phyloP scores from a whole-genome alignment of 495 filamentous ascomycete genomes.

The Staphylotrichum longicolle region DNA sequence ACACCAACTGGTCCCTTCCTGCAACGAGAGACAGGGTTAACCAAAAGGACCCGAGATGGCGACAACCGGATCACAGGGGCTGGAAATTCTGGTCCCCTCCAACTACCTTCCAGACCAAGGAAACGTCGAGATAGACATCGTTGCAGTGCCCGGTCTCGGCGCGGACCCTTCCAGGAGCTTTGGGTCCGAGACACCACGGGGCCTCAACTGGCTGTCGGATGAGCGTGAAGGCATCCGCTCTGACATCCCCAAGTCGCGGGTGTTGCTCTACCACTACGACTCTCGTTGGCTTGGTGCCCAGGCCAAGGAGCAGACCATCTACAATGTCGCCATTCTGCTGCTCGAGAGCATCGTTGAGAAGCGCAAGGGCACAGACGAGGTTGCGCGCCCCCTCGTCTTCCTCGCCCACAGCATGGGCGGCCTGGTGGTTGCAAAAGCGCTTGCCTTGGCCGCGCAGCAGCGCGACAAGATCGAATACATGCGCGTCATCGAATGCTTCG shows the following conservation, averaged over 20 bases:
- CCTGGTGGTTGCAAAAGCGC: neutral
- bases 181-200: neutral
- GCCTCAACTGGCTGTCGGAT: neutral
- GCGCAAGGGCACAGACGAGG: neutral
- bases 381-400: neutral
- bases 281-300: slow-evolving; percentile 1
- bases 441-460: slow-evolving; percentile 1
- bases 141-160: neutral
- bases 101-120: neutral
- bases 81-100: neutral
- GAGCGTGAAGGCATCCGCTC: slow-evolving; percentile 1
- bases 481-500: neutral
- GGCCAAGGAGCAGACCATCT: slow-evolving; percentile 2
- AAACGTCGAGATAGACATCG: neutral
- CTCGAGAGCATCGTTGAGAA: slow-evolving; percentile 1
- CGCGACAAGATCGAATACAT: neutral
- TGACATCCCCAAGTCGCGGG: neutral
- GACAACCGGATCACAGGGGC: no score
- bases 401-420: slow-evolving; percentile 2
- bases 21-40: no score
- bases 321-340: slow-evolving; percentile 3
- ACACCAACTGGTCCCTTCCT: no score
- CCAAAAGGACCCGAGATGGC: no score
- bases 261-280: neutral
- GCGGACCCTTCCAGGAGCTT: neutral